Base-by-base conservation (phyloP, 257 asterid species). In the Paulownia fortunei region DNA sequence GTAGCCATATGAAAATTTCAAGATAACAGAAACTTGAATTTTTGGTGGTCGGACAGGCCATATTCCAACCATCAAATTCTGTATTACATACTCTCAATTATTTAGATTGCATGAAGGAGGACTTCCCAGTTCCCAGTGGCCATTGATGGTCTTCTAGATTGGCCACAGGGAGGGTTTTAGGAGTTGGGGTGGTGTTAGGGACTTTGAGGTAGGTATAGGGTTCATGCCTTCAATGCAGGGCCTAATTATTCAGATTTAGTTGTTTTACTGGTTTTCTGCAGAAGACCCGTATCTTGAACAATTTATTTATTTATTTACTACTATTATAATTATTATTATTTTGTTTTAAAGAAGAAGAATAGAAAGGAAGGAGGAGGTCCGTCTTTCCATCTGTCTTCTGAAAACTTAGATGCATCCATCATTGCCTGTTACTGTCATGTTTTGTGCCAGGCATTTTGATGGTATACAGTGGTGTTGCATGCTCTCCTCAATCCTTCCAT, bases 11-110 rank as follows among this genome's bases (percentile, higher is more conserved):
- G 69, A 34, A 30, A 63, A 32, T 60, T 62, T 68, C 60, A 44
- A 60, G 72, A 69, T 30, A 39, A 36, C 8, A 8, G 34, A 34
- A 18, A 59, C 3, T 30, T 76, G 60, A 44, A 27, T 52, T 36
- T 76, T 44, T 70, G 69, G n/a, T 74, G 67, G 54, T 32, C 58
- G 18, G 59, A 5, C 30, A 42, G 44, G 58, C 21, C 74, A 47
- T 15, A 4, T 13, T 69, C 32, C n/a, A 65, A 13, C 16, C 49
- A 37, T 30, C 42, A 19, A 41, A 15, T n/a, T 74, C 12, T 55
- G 46, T 27, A 52, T 16, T 51, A 5, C 8, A 10, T n/a, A 13
- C 13, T 5, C 26, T 30, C 26, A 2, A 5, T 16, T 8, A 7
- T 18, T 23, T 65, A 4, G 4, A 6, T 66, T 44, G 32, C 19